Conservation (phyloP, 225 moss, liverwort and hornwort species). For the Sphagnum tenellum region DNA sequence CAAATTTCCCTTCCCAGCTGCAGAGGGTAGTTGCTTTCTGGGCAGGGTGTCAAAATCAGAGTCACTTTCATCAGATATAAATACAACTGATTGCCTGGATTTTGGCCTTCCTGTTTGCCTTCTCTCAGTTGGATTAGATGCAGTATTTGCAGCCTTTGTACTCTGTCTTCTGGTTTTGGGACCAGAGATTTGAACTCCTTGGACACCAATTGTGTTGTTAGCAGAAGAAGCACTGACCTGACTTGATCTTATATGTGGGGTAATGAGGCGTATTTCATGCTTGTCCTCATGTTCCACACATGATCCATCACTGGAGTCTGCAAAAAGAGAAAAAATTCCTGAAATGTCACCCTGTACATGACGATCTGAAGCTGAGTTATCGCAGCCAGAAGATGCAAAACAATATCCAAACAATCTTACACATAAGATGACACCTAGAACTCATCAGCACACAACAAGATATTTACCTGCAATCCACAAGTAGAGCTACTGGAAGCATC, state of each 20-base stretch:
- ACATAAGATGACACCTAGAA: not conserved
- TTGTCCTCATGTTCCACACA: constrained; percentile 21
- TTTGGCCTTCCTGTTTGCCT: no score
- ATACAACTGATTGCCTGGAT: no score
- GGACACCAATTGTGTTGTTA: no score
- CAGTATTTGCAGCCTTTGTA: no score
- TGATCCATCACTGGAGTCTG: constrained; percentile 28
- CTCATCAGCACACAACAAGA: not conserved
- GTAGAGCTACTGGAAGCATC: constrained; percentile 9
- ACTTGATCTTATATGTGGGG: constrained; percentile 16
- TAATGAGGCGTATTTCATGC: constrained; percentile 6
- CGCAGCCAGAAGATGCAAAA: not conserved
- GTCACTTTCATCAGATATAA: no score
- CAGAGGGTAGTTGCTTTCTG: no score
- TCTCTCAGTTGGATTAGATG: no score
- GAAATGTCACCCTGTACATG: not conserved
- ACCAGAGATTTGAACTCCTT: no score
- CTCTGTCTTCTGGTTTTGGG: no score
- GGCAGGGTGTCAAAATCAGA: no score
- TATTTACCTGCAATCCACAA: constrained; percentile 2
- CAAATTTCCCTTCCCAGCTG: no score
- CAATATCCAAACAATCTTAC: not conserved
- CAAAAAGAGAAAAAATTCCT: not conserved
- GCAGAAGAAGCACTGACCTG: constrained; percentile 8
- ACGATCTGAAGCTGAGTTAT: not conserved